Base-by-base conservation (phyloP, 352 stramenopile species). In the Globisporangium apiculatum region DNA sequence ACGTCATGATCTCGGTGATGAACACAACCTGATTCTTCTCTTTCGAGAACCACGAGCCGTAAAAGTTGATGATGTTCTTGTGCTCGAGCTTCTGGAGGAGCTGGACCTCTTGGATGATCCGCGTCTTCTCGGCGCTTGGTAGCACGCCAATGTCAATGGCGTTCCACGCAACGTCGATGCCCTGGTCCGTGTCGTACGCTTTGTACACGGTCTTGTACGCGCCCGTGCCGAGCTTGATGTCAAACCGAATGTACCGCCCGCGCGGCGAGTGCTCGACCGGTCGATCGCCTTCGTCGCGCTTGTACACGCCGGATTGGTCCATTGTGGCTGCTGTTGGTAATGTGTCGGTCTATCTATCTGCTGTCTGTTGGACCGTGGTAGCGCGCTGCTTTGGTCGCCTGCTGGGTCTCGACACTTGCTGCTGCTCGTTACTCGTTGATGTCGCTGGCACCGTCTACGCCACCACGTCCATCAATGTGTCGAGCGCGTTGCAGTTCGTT, bases 41-140 rank as follows among this genome's bases (percentile, higher is more conserved):
- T 64, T 97, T 89, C 58, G 97, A 98, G 64, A 99, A 97, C 96
- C 97, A 99, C 51, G 84, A 98, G 52, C 95, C 95, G 73, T 99
- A 98, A 70, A 99, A 99, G 62, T 98, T 98, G 76, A 99, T 99
- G 61, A 99, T 98, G 75, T 99, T 99, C 66, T 97, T 96, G 83
- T 99, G 96, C 65, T 99, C 91, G 35, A 99, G 83, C 65, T 96
- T 86, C 67, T 99, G 94, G 49, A 99, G 77, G 56, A 99, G 72
- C 60, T 97, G 83, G 43, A 99, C 95, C 79, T 99, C 96, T 62
- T 99, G 97, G 56, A 98, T 97, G 61, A 99, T 98, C 7, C 96
- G 84, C 18, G 79, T 90, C 61, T 98, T 94, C 73, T 99, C 96
- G 8, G 88, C 89, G 56, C 90, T 93, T 5, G 95, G 93, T n/a